Conservation (phyloP, 2,329 filamentous ascomycete species). For the Aspergillus fumigatiaffinis region DNA sequence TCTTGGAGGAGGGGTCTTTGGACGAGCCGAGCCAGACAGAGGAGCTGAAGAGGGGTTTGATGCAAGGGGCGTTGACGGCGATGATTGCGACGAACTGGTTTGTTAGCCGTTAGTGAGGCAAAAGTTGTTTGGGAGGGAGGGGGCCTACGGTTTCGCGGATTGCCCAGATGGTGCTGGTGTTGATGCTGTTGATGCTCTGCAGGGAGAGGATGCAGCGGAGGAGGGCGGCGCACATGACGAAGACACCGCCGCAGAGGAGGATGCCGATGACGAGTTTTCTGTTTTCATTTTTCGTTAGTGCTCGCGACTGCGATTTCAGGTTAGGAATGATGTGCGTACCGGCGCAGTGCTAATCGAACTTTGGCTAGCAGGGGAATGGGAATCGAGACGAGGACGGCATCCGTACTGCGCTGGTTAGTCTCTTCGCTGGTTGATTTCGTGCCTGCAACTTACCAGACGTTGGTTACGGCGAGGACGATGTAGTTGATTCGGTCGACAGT, state of each 20-base stretch:
- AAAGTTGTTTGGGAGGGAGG: not conserved
- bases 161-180: conserved; percentile 41
- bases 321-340: conserved; percentile 11
- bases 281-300: not conserved
- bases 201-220: conserved; percentile 42
- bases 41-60: conserved; percentile 39
- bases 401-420: not conserved
- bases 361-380: conserved; percentile 41
- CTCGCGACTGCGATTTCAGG: not conserved
- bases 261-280: conserved; percentile 38
- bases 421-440: not conserved
- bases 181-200: conserved; percentile 34
- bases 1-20: conserved; percentile 5
- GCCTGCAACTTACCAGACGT: conserved; percentile 29
- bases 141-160: conserved; percentile 40
- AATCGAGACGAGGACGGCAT: conserved; percentile 27
- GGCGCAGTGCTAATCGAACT: conserved; percentile 35
- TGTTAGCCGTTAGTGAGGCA: not conserved
- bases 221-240: conserved; percentile 42
- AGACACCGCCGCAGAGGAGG: conserved; percentile 43
- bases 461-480: conserved; percentile 34
- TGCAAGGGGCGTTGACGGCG: conserved; percentile 41
- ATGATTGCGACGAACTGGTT: conserved; percentile 44
- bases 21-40: conserved; percentile 13
- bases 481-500: conserved; percentile 38